These are phyloP conservation scores for Odontarrhena argentea DNA, from an alignment of 345 rosid species.

Conservation along the genomic window DNA sequence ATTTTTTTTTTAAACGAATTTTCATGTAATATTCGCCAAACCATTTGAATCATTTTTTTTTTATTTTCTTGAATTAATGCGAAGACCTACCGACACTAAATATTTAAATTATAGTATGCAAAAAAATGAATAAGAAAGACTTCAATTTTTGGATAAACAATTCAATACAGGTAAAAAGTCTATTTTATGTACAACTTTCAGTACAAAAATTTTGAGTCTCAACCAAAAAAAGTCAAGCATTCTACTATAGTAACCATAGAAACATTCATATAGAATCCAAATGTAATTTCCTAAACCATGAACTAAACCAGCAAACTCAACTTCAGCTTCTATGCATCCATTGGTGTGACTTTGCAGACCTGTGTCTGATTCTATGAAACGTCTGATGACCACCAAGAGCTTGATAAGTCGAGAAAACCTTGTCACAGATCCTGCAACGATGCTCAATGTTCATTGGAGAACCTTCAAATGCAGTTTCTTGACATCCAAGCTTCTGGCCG, in stretches of 20 bases:
- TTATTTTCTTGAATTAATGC: background rate
- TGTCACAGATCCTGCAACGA: constrained; percentile 1
- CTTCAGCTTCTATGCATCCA: background rate
- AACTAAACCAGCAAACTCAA: background rate
- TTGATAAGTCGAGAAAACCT: constrained; percentile 15
- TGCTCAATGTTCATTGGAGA: constrained; percentile 12
- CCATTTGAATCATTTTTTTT: background rate
- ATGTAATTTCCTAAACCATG: no score
- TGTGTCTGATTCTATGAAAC: constrained; percentile 3
- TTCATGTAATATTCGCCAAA: constrained; percentile 3
- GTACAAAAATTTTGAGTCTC: background rate
- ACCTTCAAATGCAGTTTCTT: constrained; percentile 23
- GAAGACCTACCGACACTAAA: constrained; percentile 21
- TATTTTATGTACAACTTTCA: no score
- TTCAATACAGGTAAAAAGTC: no score
- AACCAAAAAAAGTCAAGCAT: background rate
- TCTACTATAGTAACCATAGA: background rate
- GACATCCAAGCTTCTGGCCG: background rate
- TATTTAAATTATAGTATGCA: no score
- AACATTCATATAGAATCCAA: background rate
- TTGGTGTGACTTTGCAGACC: background rate
- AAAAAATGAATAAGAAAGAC: no score
- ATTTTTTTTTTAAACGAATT: background rate
- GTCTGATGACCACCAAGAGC: constrained; percentile 24
- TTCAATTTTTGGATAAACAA: no score